phyloP scores from a whole-genome alignment of 2,329 filamentous ascomycete species.

The Paraphoma chrysanthemicola region DNA sequence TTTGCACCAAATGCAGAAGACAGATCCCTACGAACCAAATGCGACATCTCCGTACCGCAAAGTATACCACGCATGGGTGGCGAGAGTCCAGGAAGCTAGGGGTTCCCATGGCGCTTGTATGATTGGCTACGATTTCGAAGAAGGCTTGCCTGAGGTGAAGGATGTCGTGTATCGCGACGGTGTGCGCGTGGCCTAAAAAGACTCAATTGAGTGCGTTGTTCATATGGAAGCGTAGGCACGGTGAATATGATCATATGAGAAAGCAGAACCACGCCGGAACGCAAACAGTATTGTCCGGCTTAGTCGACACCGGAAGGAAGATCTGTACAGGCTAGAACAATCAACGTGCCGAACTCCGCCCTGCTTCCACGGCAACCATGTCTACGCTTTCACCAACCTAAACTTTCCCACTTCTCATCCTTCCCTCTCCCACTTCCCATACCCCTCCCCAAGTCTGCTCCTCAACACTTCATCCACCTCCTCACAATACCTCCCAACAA shows the following conservation, averaged over 20 bases:
- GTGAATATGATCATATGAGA: too few species aligned
- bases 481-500: background rate
- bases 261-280: too few species aligned
- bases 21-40: too few species aligned
- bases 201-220: too few species aligned
- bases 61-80: background rate
- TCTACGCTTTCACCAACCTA: too few species aligned
- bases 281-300: too few species aligned
- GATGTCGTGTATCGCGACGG: too few species aligned
- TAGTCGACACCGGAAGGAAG: too few species aligned
- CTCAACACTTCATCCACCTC: background rate
- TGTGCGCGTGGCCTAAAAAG: too few species aligned
- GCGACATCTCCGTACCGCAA: background rate
- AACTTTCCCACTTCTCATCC: background rate
- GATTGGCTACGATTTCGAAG: background rate
- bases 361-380: background rate
- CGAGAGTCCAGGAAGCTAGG: background rate
- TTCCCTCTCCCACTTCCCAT: slow-evolving; percentile 1
- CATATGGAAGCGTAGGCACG: too few species aligned
- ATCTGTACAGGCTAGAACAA: too few species aligned
- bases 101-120: background rate
- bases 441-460: background rate
- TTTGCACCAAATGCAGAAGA: too few species aligned
- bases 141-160: background rate
- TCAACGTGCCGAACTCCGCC: background rate